Conservation (phyloP, 1,284 basidiomycete genomes). For the Polyporus tsugae region DNA sequence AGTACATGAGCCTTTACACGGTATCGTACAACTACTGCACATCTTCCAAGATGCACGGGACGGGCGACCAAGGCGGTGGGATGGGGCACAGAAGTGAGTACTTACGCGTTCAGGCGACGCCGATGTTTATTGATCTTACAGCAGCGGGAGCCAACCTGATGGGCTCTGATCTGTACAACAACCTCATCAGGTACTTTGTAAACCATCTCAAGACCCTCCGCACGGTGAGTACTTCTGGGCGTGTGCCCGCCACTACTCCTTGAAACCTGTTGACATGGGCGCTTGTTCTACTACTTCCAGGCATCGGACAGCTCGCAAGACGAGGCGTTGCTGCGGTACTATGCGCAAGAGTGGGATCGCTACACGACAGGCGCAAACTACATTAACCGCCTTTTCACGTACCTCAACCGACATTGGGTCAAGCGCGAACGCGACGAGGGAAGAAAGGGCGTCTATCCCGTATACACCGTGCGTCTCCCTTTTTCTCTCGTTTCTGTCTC, state of each 20-base stretch:
- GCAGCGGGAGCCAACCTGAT: constrained; percentile 93
- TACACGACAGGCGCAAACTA: constrained; percentile 98
- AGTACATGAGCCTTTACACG: constrained; percentile 94
- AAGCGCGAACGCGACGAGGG: constrained; percentile 99
- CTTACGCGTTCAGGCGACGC: constrained; percentile 21
- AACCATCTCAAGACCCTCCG: constrained; percentile 76
- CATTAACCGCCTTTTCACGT: constrained; percentile 95
- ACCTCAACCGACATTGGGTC: constrained; percentile 99
- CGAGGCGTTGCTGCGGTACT: constrained; percentile 90
- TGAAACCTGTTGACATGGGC: constrained; percentile 22
- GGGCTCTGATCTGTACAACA: constrained; percentile 94
- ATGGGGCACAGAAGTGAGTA: constrained; percentile 69
- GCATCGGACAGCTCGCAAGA: constrained; percentile 85
- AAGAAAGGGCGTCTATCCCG: constrained; percentile 92
- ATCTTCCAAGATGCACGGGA: constrained; percentile 83
- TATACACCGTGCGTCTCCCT: constrained; percentile 85
- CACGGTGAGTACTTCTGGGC: constrained; percentile 55
- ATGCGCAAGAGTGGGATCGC: constrained; percentile 93
- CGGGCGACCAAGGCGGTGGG: constrained; percentile 53
- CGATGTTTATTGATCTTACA: constrained; percentile 34
- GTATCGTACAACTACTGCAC: constrained; percentile 98
- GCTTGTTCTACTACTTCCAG: constrained; percentile 48
- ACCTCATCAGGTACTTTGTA: constrained; percentile 87
- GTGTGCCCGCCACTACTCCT: constrained; percentile 24
- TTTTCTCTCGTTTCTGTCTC: not conserved